phyloP scores from a whole-genome alignment of 1,284 basidiomycete genomes.

The Sporisorium exsertum region DNA sequence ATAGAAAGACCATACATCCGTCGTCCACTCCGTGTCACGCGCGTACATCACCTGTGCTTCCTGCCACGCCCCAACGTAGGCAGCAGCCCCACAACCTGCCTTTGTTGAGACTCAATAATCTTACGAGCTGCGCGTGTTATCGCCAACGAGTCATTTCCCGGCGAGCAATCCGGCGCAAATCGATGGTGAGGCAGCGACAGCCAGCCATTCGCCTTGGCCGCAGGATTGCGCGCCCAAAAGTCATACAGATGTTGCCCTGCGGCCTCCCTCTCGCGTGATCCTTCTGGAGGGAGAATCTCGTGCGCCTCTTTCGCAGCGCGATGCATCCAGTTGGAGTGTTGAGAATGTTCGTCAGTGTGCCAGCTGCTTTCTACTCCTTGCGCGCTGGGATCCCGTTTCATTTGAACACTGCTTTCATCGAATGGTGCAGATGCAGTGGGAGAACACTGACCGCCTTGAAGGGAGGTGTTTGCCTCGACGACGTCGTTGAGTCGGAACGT shows the following conservation, averaged over 20 bases:
- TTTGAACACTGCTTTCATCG: not conserved
- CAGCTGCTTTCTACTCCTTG: constrained; percentile 4
- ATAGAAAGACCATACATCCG: not conserved
- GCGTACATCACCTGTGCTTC: not conserved
- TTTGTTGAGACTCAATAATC: constrained; percentile 1
- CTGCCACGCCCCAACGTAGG: not conserved
- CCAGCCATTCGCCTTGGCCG: constrained; percentile 41
- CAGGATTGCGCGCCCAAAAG: constrained; percentile 35
- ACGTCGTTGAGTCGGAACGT: constrained; percentile 12
- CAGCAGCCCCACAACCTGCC: constrained; percentile 1
- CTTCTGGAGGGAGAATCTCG: not conserved
- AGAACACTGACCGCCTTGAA: not conserved
- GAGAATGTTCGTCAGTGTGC: constrained; percentile 23
- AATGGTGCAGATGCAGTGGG: not conserved
- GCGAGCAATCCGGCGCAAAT: not conserved
- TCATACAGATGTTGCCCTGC: constrained; percentile 13
- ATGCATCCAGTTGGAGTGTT: constrained; percentile 16
- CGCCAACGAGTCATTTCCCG: too few relatives aligned
- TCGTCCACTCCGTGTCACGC: not conserved
- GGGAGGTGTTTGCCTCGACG: not conserved
- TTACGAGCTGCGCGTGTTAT: constrained; percentile 2
- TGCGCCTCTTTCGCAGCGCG: not conserved
- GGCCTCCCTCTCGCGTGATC: not conserved
- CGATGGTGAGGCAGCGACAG: constrained; percentile 37
- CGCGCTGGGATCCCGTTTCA: not conserved